Conservation (phyloP, 371 early-diverging fungal genomes). For the Mortierella sp. region DNA sequence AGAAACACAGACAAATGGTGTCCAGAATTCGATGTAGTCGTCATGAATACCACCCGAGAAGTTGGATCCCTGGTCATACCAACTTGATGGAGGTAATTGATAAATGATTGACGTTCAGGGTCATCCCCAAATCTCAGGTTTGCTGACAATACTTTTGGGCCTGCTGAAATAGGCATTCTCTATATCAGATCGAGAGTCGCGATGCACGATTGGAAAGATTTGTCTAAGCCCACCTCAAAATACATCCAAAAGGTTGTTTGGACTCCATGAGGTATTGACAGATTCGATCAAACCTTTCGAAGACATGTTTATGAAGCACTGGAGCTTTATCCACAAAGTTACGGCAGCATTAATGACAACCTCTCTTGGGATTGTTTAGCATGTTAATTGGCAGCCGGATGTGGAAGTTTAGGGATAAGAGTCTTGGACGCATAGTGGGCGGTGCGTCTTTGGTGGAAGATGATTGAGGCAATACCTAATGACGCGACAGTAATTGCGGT, state of each 20-base stretch:
- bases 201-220: conserved; percentile 17
- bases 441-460: conserved; percentile 45
- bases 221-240: conserved; percentile 45
- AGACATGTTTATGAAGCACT: conserved; percentile 25
- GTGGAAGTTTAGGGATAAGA: conserved; percentile 16
- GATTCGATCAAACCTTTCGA: conserved; percentile 39
- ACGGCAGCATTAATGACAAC: conserved; percentile 16
- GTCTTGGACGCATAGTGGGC: conserved; percentile 45
- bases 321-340: conserved; percentile 54
- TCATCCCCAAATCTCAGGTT: background rate
- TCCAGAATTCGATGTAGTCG: too few species aligned
- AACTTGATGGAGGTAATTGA: background rate
- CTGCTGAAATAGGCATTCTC: conserved; percentile 7
- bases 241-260: conserved; percentile 32
- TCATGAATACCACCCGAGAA: too few species aligned
- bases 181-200: conserved; percentile 10
- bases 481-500: conserved; percentile 29
- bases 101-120: conserved; percentile 1
- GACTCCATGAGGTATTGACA: conserved; percentile 26
- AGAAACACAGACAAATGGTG: too few species aligned
- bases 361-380: conserved; percentile 5
- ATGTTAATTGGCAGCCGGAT: conserved; percentile 21
- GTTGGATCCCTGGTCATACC: conserved; percentile 2
- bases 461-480: conserved; percentile 44
- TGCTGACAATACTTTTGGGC: background rate